These are phyloP conservation scores for Dioscorea alata DNA, from an alignment of 106 monocot species.

Conservation along the genomic window DNA sequence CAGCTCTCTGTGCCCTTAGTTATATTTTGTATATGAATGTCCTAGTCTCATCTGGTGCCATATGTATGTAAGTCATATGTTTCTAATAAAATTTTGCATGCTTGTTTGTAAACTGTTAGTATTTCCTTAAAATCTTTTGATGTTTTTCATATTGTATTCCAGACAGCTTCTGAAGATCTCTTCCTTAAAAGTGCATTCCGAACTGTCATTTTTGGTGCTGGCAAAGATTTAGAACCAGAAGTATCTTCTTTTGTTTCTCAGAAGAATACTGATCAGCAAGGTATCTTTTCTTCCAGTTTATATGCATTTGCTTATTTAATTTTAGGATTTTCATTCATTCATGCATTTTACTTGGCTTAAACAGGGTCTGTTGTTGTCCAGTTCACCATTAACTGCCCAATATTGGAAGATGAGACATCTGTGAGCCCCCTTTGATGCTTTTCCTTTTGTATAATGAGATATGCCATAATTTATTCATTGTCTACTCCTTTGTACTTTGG, in stretches of 20 bases:
- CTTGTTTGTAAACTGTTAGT: too few relatives aligned
- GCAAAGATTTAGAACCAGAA: slow-evolving; percentile 29
- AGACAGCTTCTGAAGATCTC: slow-evolving; percentile 67
- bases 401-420: slow-evolving; percentile 40
- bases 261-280: slow-evolving; percentile 33
- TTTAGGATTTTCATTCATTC: neutral
- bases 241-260: slow-evolving; percentile 6
- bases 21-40: too few relatives aligned
- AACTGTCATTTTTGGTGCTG: slow-evolving; percentile 72
- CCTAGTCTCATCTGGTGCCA: too few relatives aligned
- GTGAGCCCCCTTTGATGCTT: slow-evolving; percentile 24
- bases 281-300: slow-evolving; percentile 8
- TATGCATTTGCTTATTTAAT: neutral
- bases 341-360: neutral
- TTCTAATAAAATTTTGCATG: too few relatives aligned
- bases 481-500: too few relatives aligned
- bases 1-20: too few relatives aligned
- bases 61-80: too few relatives aligned
- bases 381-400: slow-evolving; percentile 60
- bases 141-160: neutral
- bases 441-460: neutral
- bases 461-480: too few relatives aligned
- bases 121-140: too few relatives aligned
- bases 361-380: slow-evolving; percentile 45
- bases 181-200: slow-evolving; percentile 81